These are phyloP conservation scores for Coemansia sp. DNA, from an alignment of 192 early-diverging fungal genomes.

Conservation along the genomic window DNA sequence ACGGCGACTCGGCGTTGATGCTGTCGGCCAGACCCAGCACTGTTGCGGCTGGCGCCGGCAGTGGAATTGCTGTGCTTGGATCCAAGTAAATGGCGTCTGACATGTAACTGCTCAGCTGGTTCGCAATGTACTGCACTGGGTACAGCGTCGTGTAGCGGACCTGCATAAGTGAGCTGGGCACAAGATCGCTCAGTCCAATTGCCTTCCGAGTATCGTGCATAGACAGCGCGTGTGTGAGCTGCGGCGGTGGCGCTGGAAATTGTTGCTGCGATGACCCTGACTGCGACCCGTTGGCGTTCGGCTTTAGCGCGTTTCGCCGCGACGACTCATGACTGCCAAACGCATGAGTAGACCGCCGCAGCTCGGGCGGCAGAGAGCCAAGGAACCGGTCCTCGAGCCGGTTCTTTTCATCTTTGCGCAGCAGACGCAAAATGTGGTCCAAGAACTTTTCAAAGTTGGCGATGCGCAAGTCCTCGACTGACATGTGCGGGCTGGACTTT, in stretches of 20 bases:
- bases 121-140: conserved; percentile 29
- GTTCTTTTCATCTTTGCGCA: conserved; percentile 27
- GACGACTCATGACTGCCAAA: neutral
- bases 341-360: conserved; percentile 8
- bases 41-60: conserved; percentile 25
- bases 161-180: conserved; percentile 47
- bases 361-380: conserved; percentile 28
- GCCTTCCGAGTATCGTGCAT: conserved; percentile 16
- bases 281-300: neutral
- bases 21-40: conserved; percentile 12
- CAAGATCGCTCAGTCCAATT: conserved; percentile 24
- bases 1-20: conserved; percentile 56
- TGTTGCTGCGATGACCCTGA: conserved; percentile 1
- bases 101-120: conserved; percentile 39
- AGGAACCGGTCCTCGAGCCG: conserved; percentile 37
- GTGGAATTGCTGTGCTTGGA: conserved; percentile 24
- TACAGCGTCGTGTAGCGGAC: conserved; percentile 47
- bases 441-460: conserved; percentile 85
- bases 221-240: neutral
- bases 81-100: conserved; percentile 31
- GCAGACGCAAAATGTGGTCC: conserved; percentile 57
- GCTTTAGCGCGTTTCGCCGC: neutral
- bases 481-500: conserved; percentile 63
- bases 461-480: conserved; percentile 86
- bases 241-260: conserved; percentile 3